Evolutionary conservation across 192 early-diverging fungal genomes (phyloP), one percentile per base, ranked within the genome.

Genomic region (Pecoramyces ruminantium): DNA sequence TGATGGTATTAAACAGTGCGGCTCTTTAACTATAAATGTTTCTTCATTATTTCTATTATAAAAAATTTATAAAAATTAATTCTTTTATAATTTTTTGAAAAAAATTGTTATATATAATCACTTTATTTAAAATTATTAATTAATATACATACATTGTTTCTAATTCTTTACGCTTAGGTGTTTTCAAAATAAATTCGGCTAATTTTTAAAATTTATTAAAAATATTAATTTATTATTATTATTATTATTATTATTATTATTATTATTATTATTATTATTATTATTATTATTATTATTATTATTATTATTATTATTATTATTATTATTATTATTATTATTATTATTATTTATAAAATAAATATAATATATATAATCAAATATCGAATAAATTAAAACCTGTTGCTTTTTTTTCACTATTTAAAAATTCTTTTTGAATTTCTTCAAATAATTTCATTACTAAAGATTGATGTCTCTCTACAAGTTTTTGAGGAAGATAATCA

Each of bases 131-230:
- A n/a, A n/a, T 34, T 34, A 34, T 34, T 6, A 6, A 34, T 34
- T 34, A 34, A 6, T 34, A 6, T 34, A 34, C 11, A 34, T 34
- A 34, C 30, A 34, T 34, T 34, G 12, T 29, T 28, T 81, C 28
- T 12, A 27, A 39, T 77, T 81, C 51, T 77, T 77, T 29, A 38
- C 30, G 78, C 77, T 81, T 40, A 18, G 86, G 85, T 30, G 80
- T 80, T 51, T 81, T 83, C 14, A 90, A 82, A 83, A 90, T 90
- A 78, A 86, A 85, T 29, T 87, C 82, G 28, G 88, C 87, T 86
- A 18, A 28, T 28, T 80, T 80, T 4, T 29, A 27, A n/a, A 25
- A 28, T 18, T 4, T 80, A 8, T 5, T 29, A 30, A 81, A 79
- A 21, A 38, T 38, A 81, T 4, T 11, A 30, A 81, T 18, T 8